Base-by-base conservation (phyloP, 352 stramenopile genomes). In the Pythium aphanidermatum region DNA sequence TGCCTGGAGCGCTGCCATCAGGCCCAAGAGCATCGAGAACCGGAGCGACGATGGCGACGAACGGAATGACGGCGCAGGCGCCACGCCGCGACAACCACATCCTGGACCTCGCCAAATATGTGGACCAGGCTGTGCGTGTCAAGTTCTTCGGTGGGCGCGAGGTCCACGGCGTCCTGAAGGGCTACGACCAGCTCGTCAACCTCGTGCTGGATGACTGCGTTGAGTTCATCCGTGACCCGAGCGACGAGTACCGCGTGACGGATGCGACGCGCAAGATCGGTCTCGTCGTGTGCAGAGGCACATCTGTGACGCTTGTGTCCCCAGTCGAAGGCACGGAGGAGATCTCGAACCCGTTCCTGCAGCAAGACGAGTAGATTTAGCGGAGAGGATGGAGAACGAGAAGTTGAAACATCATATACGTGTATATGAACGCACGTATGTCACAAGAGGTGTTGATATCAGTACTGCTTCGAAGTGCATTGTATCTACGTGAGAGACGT, bases 161-260 rank as follows among this genome's bases (percentile, higher is more conserved):
- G 65, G 72, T 98, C 13, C 72, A 83, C 46, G 95, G 95, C 46
- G 80, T 85, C 33, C 71, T 98, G 31, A 96, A 96, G 62, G 95
- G 95, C 46, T 98, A 97, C 70, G 95, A 98, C 65, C 87, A 97
- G 59, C 70, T 98, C 27, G 91, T 98, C 29, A 98, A 98, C 78
- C 77, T 98, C 31, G 95, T 98, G 35, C 78, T 98, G 40, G 95
- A 98, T 55, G 91, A 98, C 60, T 95, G 88, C 58, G 70, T 97
- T 46, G 95, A 98, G 74, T 97, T 92, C 60, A 36, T 98, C 56
- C 80, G 93, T 70, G 88, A 97, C 62, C 74, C 86, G 5, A 93
- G 86, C 45, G 90, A 98, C 62, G 65, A 83, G 36, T 85, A 94
- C 66, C 68, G 65, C 47, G 73, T 95, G 40, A 97, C 89, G 21